Conservation (phyloP, 371 early-diverging fungal species). For the Syncephalastrum sp. region DNA sequence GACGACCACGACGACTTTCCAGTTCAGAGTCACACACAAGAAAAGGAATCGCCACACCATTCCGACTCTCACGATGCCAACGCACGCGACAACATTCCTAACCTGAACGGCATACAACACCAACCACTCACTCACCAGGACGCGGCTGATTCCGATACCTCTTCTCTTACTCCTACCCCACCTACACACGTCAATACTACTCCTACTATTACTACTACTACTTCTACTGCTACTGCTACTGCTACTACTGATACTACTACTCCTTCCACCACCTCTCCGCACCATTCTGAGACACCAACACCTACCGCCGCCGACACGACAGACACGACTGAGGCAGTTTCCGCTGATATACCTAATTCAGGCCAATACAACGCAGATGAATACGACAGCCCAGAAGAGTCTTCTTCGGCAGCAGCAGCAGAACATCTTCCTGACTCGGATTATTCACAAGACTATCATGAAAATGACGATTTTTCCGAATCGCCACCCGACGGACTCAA, state of each 20-base stretch:
- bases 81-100: not conserved
- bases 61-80: not conserved
- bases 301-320: constrained; percentile 1
- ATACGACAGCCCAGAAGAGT: not conserved
- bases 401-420: constrained; percentile 2
- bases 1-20: constrained; percentile 34
- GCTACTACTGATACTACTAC: no score
- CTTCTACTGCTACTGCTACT: no score
- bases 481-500: constrained; percentile 17
- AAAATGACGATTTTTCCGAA: constrained; percentile 17
- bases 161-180: no score
- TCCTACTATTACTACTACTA: no score
- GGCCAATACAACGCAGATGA: not conserved
- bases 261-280: no score
- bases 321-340: not conserved
- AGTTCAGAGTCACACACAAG: not conserved
- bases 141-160: no score
- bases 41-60: constrained; percentile 5
- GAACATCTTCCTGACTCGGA: constrained; percentile 6
- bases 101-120: not conserved
- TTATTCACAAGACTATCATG: constrained; percentile 11
- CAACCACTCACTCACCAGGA: no score
- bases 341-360: not conserved
- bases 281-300: constrained; percentile 3
- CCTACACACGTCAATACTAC: no score